A percentile compares a stretch with the other conserved stretches of the same genome.
These are phyloP conservation scores for Trichoderma breve DNA, from an alignment of 2,329 filamentous ascomycete species.

Conservation along the genomic window DNA sequence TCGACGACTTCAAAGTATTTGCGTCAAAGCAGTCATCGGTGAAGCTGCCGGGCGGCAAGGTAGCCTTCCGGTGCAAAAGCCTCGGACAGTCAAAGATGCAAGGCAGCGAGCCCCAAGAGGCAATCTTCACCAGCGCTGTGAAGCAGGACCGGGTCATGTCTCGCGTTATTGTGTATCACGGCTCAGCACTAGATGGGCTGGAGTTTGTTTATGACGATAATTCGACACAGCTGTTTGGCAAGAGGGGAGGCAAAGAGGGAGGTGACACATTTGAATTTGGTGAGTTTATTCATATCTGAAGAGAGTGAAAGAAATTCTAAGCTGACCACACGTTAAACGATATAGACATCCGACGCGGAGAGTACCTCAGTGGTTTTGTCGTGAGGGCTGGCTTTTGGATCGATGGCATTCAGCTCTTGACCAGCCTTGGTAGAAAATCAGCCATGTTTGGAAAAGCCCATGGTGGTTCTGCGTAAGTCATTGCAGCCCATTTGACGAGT, in stretches of 20 bases:
- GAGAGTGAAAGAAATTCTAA: too few relatives aligned
- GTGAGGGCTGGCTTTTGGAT: constrained; percentile 79
- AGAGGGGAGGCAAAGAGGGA: constrained; percentile 66
- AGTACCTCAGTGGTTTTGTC: constrained; percentile 83
- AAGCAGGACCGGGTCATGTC: constrained; percentile 71
- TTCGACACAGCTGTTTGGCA: constrained; percentile 82
- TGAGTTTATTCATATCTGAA: constrained; percentile 40
- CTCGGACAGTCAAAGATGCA: constrained; percentile 71
- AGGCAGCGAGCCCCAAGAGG: constrained; percentile 66
- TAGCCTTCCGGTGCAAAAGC: constrained; percentile 72
- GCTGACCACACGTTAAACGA: not conserved
- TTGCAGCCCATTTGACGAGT: not conserved
- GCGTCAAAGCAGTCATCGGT: constrained; percentile 69
- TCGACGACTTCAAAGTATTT: constrained; percentile 73
- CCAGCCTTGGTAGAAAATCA: constrained; percentile 82
- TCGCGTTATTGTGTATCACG: constrained; percentile 73
- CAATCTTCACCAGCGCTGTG: constrained; percentile 69
- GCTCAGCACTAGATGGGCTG: constrained; percentile 74
- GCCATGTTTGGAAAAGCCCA: constrained; percentile 76
- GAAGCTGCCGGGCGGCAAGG: constrained; percentile 68
- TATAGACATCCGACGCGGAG: constrained; percentile 75
- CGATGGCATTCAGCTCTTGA: constrained; percentile 86
- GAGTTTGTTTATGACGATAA: constrained; percentile 93
- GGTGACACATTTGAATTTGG: constrained; percentile 76
- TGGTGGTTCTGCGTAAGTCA: constrained; percentile 77